Evolutionary conservation across 768 basidiomycete genomes (phyloP), one percentile per base, ranked within the genome.

Genomic region (Mycena indigotica): DNA sequence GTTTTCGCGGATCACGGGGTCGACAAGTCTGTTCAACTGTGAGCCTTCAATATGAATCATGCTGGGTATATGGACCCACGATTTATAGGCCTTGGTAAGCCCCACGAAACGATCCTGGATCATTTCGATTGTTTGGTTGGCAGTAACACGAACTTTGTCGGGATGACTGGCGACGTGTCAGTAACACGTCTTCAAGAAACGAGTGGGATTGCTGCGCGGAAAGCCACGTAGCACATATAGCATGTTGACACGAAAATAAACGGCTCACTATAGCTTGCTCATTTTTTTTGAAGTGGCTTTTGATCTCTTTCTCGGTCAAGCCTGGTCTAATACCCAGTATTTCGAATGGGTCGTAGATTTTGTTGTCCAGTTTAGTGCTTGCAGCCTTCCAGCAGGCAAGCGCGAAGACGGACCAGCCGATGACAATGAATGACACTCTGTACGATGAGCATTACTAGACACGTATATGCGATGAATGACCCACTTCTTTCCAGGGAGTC

Each of bases 31-130:
- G 63, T 3, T 28, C 2, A 28, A 19, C 25, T 48, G 46, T 40
- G 26, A 63, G 52, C 52, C 40, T 50, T 23, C 23, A 2, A 50
- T 28, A 55, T n/a, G 4, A 58, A 23, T 21, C 26, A 41, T 17
- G 23, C 28, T 24, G 38, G n/a, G 23, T 4, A 61, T 15, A 25
- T 21, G 1, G 21, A 73, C 89, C 58, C 55, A 92, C 85, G 96
- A 76, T 79, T 99, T 99, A 77, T 99, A 99, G 3, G 97, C 97
- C 71, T 98, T 99, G 6, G 97, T 98, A 35, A 99, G 78, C 21
- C 92, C 84, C 21, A 98, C 92, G 71, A 97, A 99, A 57, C 85
- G 85, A 52, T 86, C 81, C 64, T 91, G 90, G 28, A 93, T 94
- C 5, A 85, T 82, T 68, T 98, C 96, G 35, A 88, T 78, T 0